Conservation (phyloP, 2,329 filamentous ascomycete genomes). For the Aspergillus sp. region DNA sequence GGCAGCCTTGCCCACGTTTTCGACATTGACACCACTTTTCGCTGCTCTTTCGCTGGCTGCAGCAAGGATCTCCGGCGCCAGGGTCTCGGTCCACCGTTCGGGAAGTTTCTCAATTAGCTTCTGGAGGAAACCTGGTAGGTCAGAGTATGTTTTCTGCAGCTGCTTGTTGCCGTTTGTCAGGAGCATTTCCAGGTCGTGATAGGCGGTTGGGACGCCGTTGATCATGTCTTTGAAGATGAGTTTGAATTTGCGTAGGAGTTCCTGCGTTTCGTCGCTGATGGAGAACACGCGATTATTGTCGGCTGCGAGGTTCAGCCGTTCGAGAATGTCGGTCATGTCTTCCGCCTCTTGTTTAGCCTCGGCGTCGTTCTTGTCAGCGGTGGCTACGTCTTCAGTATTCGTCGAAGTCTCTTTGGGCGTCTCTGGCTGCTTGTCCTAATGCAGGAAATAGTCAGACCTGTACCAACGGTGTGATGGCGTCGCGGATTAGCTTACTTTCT, state of each 20-base stretch:
- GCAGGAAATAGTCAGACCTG: not conserved
- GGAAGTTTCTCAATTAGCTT: constrained; percentile 84
- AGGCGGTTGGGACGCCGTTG: constrained; percentile 90
- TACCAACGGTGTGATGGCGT: not conserved
- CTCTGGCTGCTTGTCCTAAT: constrained; percentile 10
- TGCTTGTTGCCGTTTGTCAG: constrained; percentile 63
- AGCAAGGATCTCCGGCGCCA: constrained; percentile 80
- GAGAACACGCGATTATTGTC: constrained; percentile 83
- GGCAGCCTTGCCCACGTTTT: constrained; percentile 50
- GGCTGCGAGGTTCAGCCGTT: constrained; percentile 77
- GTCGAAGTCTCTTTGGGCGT: constrained; percentile 1
- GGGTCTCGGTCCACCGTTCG: constrained; percentile 69
- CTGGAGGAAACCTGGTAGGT: constrained; percentile 75
- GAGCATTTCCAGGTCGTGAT: constrained; percentile 76
- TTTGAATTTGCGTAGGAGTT: constrained; percentile 79
- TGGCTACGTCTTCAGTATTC: constrained; percentile 4
- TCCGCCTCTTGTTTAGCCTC: constrained; percentile 59
- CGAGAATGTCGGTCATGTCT: constrained; percentile 76
- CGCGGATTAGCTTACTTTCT: constrained; percentile 24
- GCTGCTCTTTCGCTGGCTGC: constrained; percentile 67
- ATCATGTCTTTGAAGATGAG: constrained; percentile 87
- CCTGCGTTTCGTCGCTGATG: constrained; percentile 78
- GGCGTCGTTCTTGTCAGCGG: constrained; percentile 26
- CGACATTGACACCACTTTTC: constrained; percentile 58
- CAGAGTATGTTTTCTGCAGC: constrained; percentile 60